Conservation (phyloP, 441 rosid species). For the Hypseocharis bilobata region DNA sequence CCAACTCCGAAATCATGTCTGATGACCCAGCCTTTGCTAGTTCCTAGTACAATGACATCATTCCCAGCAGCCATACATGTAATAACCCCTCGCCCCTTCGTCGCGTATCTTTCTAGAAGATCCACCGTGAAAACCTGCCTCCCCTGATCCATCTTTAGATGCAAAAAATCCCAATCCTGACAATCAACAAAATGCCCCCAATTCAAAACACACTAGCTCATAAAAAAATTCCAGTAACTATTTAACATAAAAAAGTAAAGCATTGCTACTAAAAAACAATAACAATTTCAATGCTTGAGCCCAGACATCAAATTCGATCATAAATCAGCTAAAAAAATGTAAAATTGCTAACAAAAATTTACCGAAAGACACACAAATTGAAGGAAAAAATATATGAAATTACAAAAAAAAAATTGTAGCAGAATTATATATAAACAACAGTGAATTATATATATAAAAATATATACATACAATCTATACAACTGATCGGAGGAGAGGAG, state of each 20-base stretch:
- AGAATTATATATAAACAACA: no score
- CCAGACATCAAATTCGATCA: background rate
- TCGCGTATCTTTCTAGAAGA: conserved; percentile 76
- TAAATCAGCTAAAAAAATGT: background rate
- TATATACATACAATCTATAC: background rate
- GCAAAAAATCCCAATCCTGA: conserved; percentile 1
- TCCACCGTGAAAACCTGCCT: conserved; percentile 84
- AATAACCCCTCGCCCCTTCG: conserved; percentile 79
- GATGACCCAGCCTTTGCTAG: conserved; percentile 92
- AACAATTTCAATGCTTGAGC: background rate
- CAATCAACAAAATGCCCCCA: background rate
- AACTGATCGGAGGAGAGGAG: background rate
- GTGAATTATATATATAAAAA: no score
- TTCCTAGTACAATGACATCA: conserved; percentile 83
- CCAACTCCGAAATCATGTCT: conserved; percentile 87
- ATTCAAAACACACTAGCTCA: background rate
- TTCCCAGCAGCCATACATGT: conserved; percentile 98
- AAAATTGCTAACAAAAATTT: background rate
- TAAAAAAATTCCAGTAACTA: background rate
- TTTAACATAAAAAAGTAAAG: conserved; percentile 1
- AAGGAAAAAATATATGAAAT: background rate
- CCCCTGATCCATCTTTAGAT: conserved; percentile 54
- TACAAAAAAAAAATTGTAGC: no score
- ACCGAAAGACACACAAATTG: background rate
- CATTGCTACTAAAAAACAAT: conserved; percentile 1